A percentile compares a stretch with the other conserved stretches of the same genome.
Conservation (phyloP, 2,329 filamentous ascomycete genomes). For the Davidsoniella eucalypti region DNA sequence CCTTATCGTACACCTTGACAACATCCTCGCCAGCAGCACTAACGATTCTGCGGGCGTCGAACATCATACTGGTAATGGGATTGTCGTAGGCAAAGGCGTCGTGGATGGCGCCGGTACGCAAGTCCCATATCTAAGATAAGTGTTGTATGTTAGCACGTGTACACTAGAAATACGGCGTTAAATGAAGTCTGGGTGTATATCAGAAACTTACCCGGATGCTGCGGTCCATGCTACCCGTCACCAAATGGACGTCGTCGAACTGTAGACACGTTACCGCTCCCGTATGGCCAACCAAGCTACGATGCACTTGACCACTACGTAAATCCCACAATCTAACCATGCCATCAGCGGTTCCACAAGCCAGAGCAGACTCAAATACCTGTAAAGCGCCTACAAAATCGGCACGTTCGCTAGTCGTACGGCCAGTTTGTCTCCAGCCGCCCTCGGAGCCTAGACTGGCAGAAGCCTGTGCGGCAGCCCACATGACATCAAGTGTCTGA, state of each 20-base stretch:
- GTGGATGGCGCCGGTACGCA: constrained; percentile 85
- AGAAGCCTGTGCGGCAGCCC: constrained; percentile 85
- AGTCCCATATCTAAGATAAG: constrained; percentile 74
- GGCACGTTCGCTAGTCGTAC: constrained; percentile 37
- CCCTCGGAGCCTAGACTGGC: constrained; percentile 46
- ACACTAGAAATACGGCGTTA: background rate
- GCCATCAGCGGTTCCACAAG: constrained; percentile 90
- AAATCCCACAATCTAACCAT: constrained; percentile 97
- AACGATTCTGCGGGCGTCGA: constrained; percentile 78
- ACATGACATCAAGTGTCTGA: constrained; percentile 92
- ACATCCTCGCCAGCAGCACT: constrained; percentile 82
- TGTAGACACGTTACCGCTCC: constrained; percentile 87
- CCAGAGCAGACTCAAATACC: constrained; percentile 88
- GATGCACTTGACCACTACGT: constrained; percentile 88
- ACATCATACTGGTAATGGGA: constrained; percentile 91
- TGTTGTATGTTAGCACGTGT: background rate
- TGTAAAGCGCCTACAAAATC: constrained; percentile 92
- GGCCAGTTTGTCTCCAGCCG: constrained; percentile 57
- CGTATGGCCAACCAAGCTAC: constrained; percentile 88
- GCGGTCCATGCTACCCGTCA: constrained; percentile 82
- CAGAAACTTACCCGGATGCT: constrained; percentile 70
- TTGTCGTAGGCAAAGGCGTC: constrained; percentile 94
- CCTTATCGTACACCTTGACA: constrained; percentile 96
- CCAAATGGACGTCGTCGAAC: constrained; percentile 88
- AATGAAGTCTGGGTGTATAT: background rate